Conservation (phyloP, 2,329 filamentous ascomycete species). For the Paecilomyces dactylethromorphus region DNA sequence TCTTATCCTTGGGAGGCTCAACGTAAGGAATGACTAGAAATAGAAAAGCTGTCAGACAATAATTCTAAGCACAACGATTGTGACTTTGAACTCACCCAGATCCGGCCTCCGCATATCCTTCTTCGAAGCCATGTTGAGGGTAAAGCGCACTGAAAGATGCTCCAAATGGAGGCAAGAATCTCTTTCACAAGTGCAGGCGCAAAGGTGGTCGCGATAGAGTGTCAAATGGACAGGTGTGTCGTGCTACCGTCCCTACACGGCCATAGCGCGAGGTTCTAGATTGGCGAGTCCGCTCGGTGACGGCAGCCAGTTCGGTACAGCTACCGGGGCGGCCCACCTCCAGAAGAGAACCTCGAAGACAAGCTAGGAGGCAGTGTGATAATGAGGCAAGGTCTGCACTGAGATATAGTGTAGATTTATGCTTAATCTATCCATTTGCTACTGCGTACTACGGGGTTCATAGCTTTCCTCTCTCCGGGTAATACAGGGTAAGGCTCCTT, state of each 20-base stretch:
- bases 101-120: conserved; percentile 72
- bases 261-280: background rate
- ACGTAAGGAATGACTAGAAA: conserved; percentile 77
- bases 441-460: no score
- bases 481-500: no score
- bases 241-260: background rate
- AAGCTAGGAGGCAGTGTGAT: background rate
- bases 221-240: background rate
- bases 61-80: conserved; percentile 2
- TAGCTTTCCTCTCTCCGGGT: no score
- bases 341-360: background rate
- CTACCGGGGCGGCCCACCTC: background rate
- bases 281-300: background rate
- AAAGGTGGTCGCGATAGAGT: background rate
- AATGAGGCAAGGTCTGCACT: no score
- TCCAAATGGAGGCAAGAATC: background rate
- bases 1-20: conserved; percentile 61
- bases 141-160: background rate
- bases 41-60: conserved; percentile 4
- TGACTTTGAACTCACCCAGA: conserved; percentile 52
- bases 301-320: background rate
- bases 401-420: no score
- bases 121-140: conserved; percentile 55
- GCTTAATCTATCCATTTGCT: no score
- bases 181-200: background rate